These are phyloP conservation scores for Curvularia sp. DNA, from an alignment of 2,329 filamentous ascomycete genomes.

Conservation along the genomic window DNA sequence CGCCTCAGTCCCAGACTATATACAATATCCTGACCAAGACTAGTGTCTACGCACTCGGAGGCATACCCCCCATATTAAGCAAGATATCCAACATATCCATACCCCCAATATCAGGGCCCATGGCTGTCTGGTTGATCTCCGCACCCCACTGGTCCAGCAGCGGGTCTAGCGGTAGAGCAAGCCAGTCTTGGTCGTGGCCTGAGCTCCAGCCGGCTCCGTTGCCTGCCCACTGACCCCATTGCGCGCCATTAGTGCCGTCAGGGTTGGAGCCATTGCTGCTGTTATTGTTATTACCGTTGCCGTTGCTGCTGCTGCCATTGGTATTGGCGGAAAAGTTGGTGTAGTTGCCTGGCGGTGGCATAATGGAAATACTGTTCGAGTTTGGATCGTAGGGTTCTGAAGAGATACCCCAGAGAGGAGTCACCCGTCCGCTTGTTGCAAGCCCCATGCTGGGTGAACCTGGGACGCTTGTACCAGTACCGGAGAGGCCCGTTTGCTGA, in stretches of 20 bases:
- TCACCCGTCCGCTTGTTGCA: constrained; percentile 42
- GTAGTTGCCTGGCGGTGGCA: constrained; percentile 55
- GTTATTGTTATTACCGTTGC: constrained; percentile 24
- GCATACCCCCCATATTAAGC: constrained; percentile 49
- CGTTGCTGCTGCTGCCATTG: constrained; percentile 19
- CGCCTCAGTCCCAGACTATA: neutral
- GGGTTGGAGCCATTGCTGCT: constrained; percentile 10
- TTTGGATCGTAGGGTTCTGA: constrained; percentile 55
- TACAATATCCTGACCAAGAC: neutral
- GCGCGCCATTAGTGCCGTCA: constrained; percentile 19
- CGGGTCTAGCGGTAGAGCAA: constrained; percentile 67
- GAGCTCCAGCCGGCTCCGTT: constrained; percentile 29
- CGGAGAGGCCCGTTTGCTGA: constrained; percentile 22
- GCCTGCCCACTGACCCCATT: constrained; percentile 34
- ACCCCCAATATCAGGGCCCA: constrained; percentile 69
- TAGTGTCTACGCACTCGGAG: constrained; percentile 21
- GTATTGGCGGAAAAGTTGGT: constrained; percentile 23
- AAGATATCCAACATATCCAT: constrained; percentile 59
- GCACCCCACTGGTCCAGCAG: constrained; percentile 65
- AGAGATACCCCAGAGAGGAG: constrained; percentile 54
- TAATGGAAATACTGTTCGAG: constrained; percentile 54
- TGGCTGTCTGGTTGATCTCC: constrained; percentile 63
- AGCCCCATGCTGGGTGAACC: constrained; percentile 37
- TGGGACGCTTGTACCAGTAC: constrained; percentile 33
- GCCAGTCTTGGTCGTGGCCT: constrained; percentile 61